phyloP scores from a whole-genome alignment of 495 filamentous ascomycete species.

The Choiromyces venosus region DNA sequence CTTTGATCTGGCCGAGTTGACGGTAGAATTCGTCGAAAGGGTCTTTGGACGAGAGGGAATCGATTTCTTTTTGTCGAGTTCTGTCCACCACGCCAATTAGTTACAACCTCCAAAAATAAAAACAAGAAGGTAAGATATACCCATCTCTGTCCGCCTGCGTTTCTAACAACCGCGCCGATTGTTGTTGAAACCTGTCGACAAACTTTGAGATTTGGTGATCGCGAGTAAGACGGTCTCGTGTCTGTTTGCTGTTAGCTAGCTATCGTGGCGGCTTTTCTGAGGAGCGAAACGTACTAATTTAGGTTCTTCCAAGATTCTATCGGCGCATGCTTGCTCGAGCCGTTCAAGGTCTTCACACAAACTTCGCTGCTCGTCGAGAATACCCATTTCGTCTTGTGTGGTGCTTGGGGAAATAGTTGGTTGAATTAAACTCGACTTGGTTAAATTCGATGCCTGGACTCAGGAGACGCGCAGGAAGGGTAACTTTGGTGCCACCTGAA shows the following conservation, averaged over 20 bases:
- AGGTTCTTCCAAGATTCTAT: constrained; percentile 80
- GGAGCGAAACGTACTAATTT: constrained; percentile 58
- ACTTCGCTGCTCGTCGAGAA: constrained; percentile 86
- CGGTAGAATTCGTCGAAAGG: constrained; percentile 89
- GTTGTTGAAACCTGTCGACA: constrained; percentile 74
- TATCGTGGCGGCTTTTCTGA: constrained; percentile 12
- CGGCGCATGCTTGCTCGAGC: constrained; percentile 85
- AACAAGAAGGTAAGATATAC: neutral
- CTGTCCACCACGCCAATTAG: constrained; percentile 23
- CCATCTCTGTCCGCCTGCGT: constrained; percentile 77
- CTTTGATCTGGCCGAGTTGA: constrained; percentile 70
- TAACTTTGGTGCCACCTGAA: constrained; percentile 4
- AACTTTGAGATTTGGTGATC: constrained; percentile 91
- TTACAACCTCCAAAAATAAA: neutral
- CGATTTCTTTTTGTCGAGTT: constrained; percentile 68
- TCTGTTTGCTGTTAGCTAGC: constrained; percentile 52
- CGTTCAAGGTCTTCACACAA: constrained; percentile 94
- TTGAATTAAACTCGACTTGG: constrained; percentile 7
- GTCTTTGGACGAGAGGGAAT: constrained; percentile 77
- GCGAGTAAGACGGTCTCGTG: constrained; percentile 74
- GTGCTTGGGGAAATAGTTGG: constrained; percentile 10
- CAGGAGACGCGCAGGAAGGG: constrained; percentile 35
- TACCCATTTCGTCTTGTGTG: constrained; percentile 31
- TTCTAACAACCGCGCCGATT: constrained; percentile 71
- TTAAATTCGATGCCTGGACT: constrained; percentile 7